A percentile compares a stretch with the other conserved stretches of the same genome.
These are phyloP conservation scores for Aspergillus cristatus DNA, from an alignment of 495 filamentous ascomycete genomes.

Conservation along the genomic window DNA sequence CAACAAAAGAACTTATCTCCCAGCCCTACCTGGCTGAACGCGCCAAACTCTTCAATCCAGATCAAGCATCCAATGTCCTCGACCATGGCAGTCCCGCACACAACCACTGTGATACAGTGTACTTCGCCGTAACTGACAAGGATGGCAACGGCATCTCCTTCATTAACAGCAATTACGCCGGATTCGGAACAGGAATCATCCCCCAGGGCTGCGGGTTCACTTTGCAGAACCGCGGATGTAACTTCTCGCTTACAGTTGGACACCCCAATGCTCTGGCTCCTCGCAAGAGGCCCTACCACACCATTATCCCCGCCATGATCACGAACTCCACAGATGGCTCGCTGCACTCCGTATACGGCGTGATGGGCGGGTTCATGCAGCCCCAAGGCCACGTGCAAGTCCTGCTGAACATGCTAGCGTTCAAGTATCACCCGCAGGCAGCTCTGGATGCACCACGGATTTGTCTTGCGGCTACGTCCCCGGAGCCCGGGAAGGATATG, in stretches of 20 bases:
- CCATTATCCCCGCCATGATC: conserved; percentile 89
- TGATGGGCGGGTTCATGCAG: conserved; percentile 99
- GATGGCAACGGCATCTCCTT: conserved; percentile 87
- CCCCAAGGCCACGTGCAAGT: conserved; percentile 97
- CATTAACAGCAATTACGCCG: conserved; percentile 91
- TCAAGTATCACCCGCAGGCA: conserved; percentile 75
- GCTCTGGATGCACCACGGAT: conserved; percentile 86
- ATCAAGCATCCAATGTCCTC: conserved; percentile 44
- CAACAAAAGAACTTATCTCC: conserved; percentile 52
- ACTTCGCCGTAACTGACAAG: conserved; percentile 74
- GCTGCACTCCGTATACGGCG: conserved; percentile 79
- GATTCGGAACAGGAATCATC: conserved; percentile 84
- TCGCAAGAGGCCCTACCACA: conserved; percentile 90
- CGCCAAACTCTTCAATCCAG: conserved; percentile 59
- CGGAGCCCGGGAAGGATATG: conserved; percentile 40
- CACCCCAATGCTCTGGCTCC: conserved; percentile 78
- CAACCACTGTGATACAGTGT: conserved; percentile 79
- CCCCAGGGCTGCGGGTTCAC: conserved; percentile 80
- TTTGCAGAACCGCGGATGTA: conserved; percentile 86
- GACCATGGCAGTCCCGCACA: conserved; percentile 61
- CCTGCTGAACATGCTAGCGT: conserved; percentile 79
- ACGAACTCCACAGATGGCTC: conserved; percentile 63
- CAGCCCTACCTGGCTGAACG: conserved; percentile 56
- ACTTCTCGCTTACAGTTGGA: conserved; percentile 56
- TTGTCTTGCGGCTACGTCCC: conserved; percentile 66